Conservation (phyloP, 306 rosid genomes). For the Abrus pulchellus region DNA sequence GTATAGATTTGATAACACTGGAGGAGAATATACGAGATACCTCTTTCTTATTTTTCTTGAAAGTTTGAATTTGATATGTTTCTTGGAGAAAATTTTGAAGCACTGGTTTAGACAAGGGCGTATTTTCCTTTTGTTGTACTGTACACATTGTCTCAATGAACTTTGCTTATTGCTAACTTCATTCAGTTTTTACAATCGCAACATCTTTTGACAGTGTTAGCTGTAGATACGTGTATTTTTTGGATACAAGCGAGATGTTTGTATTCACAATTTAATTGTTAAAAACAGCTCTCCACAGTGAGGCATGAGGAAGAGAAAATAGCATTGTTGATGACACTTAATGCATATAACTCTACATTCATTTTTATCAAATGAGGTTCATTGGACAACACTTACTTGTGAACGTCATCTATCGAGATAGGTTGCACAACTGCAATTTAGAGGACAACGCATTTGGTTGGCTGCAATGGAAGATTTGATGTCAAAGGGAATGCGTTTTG, state of each 20-base stretch:
- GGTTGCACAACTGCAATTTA: slow-evolving; percentile 77
- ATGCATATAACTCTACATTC: neutral
- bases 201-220: neutral
- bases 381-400: slow-evolving; percentile 23
- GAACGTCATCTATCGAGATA: slow-evolving; percentile 39
- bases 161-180: neutral
- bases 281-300: neutral
- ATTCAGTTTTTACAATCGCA: neutral
- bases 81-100: neutral
- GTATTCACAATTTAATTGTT: neutral
- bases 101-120: neutral
- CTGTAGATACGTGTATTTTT: slow-evolving; percentile 13
- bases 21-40: neutral
- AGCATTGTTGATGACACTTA: slow-evolving; percentile 9
- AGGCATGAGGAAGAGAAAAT: slow-evolving; percentile 29
- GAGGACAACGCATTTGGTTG: slow-evolving; percentile 91
- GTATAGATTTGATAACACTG: neutral
- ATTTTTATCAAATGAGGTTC: slow-evolving; percentile 23
- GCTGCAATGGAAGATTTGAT: slow-evolving; percentile 86
- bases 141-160: neutral
- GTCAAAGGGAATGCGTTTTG: slow-evolving; percentile 87
- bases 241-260: neutral
- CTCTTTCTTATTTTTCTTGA: neutral
- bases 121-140: slow-evolving; percentile 3
- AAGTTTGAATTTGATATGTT: neutral